Conservation (phyloP, 345 rosid species). For the Brassica nigra region DNA sequence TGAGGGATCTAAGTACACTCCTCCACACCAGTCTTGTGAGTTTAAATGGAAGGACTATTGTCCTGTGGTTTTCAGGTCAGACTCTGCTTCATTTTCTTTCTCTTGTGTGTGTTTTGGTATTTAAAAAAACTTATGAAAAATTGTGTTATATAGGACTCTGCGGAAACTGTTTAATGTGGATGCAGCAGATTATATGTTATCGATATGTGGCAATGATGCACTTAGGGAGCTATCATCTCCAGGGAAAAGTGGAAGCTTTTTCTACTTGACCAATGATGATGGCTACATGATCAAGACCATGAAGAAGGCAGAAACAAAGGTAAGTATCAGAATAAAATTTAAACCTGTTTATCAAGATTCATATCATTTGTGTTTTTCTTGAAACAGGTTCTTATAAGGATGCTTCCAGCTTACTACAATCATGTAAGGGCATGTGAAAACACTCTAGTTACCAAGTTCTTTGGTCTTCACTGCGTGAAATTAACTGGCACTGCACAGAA, state of each 20-base stretch:
- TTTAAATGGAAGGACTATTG: constrained; percentile 98
- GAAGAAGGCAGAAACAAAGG: constrained; percentile 97
- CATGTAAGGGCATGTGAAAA: constrained; percentile 88
- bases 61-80: constrained; percentile 93
- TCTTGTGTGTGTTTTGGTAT: not conserved
- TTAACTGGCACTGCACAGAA: constrained; percentile 70
- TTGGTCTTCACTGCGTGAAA: constrained; percentile 94
- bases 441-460: constrained; percentile 91
- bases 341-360: not conserved
- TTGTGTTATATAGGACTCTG: constrained; percentile 61
- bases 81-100: not conserved
- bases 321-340: constrained; percentile 15
- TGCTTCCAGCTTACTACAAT: constrained; percentile 92
- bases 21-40: constrained; percentile 90
- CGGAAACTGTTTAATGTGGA: constrained; percentile 87
- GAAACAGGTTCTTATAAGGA: constrained; percentile 84
- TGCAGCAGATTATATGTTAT: constrained; percentile 96
- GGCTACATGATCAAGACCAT: constrained; percentile 97
- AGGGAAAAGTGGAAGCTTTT: constrained; percentile 97
- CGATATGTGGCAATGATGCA: constrained; percentile 91
- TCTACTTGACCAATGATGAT: constrained; percentile 89
- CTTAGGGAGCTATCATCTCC: constrained; percentile 98
- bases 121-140: not conserved
- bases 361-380: not conserved
- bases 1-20: constrained; percentile 92